Base-by-base conservation (phyloP, 208 protist genomes). In the Crithidia fasciculata region DNA sequence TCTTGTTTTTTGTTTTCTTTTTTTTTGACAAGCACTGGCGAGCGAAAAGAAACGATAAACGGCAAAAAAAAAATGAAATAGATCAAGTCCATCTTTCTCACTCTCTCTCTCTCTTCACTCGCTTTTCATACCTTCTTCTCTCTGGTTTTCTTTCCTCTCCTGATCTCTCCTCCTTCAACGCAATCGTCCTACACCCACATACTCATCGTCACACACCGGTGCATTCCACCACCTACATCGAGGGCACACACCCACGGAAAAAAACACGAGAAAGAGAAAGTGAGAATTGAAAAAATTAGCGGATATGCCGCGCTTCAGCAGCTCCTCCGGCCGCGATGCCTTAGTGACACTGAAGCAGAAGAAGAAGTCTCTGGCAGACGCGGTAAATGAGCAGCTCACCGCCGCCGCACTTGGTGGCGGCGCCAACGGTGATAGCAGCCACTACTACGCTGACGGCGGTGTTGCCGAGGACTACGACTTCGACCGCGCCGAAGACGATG, bases 311-410 rank as follows among this genome's bases (percentile, higher is more conserved):
- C 85, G 85, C 18, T 89, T 89, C 19, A 64, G 6, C 52, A 71
- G 28, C 50, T 72, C 74, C 16, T 57, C 64, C 12, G 60, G 63
- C 12, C 72, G 73, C 5, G 55, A 82, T 45, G 64, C 19, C n/a
- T 10, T 89, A 3, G 47, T 89, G n/a, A 59, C 78, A 59, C 69
- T 89, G 8, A 82, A 64, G 57, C 65, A 85, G 54, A 85, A 82
- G 74, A 83, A 78, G 49, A 93, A 83, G 82, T 84, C 87, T 0
- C 60, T 90, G 36, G 81, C 88, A 6, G 88, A 95, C 15, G 69
- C 86, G 10, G 78, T 93, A 47, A 92, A 92, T 72, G 91, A 90
- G 47, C 81, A 92, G 61, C 72, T 95, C 75, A 81, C 57, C 16
- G 16, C 39, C 2, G 53, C 45, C 37, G 54, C 61, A 0, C 16